A percentile compares a stretch with the other conserved stretches of the same genome.
Evolutionary conservation across 805 yeast genomes (phyloP).

Genomic region (Candida oleophila): DNA sequence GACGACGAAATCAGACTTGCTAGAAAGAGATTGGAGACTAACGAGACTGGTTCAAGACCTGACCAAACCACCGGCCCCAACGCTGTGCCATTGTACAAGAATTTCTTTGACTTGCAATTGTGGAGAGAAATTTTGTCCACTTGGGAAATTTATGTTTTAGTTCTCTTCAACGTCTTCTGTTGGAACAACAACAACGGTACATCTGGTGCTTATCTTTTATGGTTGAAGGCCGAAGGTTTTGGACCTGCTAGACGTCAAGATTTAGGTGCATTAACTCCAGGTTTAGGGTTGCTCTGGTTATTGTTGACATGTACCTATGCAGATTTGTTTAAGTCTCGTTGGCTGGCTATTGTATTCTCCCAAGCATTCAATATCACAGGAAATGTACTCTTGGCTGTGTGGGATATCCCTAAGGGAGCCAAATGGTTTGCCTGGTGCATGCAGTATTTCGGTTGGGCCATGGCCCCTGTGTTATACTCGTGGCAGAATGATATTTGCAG

Average conservation of each 20-base stretch:
- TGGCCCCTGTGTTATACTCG: conserved; percentile 60
- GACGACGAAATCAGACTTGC: conserved; percentile 38
- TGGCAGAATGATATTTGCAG: conserved; percentile 59
- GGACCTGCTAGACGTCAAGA: conserved; percentile 33
- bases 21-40: conserved; percentile 23
- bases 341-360: conserved; percentile 53
- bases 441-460: conserved; percentile 62
- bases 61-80: conserved; percentile 13
- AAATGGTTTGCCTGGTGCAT: conserved; percentile 66
- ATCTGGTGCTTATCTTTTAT: conserved; percentile 46
- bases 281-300: conserved; percentile 41
- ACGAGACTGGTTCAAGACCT: conserved; percentile 21
- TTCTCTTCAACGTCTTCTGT: conserved; percentile 55
- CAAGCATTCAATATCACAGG: conserved; percentile 56
- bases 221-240: conserved; percentile 47
- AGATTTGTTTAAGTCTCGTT: conserved; percentile 46
- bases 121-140: conserved; percentile 55
- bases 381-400: conserved; percentile 53
- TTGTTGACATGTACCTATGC: conserved; percentile 35
- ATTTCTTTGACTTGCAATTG: conserved; percentile 39
- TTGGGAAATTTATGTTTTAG: conserved; percentile 61
- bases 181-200: conserved; percentile 59
- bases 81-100: conserved; percentile 17
- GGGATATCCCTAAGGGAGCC: conserved; percentile 57
- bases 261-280: conserved; percentile 47